Base-by-base conservation (phyloP, 768 basidiomycete genomes). In the Phanerochaete carnosa region DNA sequence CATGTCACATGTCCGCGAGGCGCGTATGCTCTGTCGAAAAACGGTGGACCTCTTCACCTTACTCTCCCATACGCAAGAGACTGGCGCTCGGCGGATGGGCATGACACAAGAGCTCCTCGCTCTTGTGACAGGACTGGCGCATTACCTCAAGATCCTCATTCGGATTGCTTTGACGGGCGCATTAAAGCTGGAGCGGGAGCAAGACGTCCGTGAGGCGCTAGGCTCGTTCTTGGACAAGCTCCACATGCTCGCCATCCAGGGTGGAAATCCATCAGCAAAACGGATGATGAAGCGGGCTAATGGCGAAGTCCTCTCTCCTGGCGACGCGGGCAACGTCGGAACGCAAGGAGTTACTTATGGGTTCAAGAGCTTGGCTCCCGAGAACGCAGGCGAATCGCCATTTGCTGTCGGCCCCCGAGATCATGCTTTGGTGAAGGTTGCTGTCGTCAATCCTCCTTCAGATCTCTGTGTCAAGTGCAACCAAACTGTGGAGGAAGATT, bases 91-190 rank as follows among this genome's bases (percentile, higher is more conserved):
- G 60, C 80, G 93, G 67, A 94, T 94, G 87, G 92, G 91, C 55
- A 95, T 98, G 88, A 98, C 95, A 19, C 93, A 98, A 74, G 97
- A 98, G 68, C 80, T 99, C 13, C 86, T 98, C 35, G 94, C 95
- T 19, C 86, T 99, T 51, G 97, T 99, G 64, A 99, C 97, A 0
- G 96, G 97, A n/a, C 82, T 99, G 35, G 97, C 97, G 5, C 97
- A 99, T 75, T 98, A 99, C 75, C 88, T 99, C 71, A 99, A 99
- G 79, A 98, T 99, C 75, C 86, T 99, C 57, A 99, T 99, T 64
- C 90, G 97, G 54, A 98, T 99, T 63, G 95, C 97, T 2, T 80
- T 99, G 49, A 98, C 97, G 0, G 95, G 95, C 6, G 93, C 95
- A 4, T 82, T 99, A 62, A 98, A 94, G 76, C 82, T 99, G 32